Percentiles rank a stretch among this genome's conserved stretches.
These are phyloP conservation scores for Neocallimastix lanati DNA, from an alignment of 192 early-diverging fungal genomes.

Conservation along the genomic window DNA sequence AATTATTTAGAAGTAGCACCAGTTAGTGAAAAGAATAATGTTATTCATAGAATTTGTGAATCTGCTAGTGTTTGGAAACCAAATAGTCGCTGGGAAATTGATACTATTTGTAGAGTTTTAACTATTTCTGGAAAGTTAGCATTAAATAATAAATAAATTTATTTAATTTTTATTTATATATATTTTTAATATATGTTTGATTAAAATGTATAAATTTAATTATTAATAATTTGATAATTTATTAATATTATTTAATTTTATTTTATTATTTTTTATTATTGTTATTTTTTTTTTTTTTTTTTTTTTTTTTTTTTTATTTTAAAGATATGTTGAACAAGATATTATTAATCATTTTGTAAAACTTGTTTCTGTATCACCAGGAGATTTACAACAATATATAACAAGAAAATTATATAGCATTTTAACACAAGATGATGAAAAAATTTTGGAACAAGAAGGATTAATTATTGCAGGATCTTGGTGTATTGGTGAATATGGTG, in stretches of 20 bases:
- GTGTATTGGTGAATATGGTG: conserved; percentile 94
- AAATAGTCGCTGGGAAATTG: conserved; percentile 91
- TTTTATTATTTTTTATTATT: too few relatives aligned
- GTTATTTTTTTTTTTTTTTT: background rate
- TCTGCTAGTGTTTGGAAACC: conserved; percentile 87
- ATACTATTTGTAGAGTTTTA: conserved; percentile 80
- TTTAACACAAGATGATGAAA: conserved; percentile 49
- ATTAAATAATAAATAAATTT: conserved; percentile 25
- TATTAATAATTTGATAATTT: too few relatives aligned
- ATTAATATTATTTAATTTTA: too few relatives aligned
- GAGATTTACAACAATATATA: conserved; percentile 73
- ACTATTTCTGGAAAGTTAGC: conserved; percentile 33
- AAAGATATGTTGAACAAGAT: conserved; percentile 52
- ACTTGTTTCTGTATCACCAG: conserved; percentile 50
- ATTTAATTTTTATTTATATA: too few relatives aligned
- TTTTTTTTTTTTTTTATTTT: conserved; percentile 12
- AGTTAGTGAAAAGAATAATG: conserved; percentile 69
- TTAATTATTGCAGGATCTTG: conserved; percentile 77
- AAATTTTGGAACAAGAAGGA: conserved; percentile 55
- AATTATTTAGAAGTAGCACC: conserved; percentile 85
- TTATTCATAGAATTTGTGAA: conserved; percentile 76
- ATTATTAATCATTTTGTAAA: conserved; percentile 76
- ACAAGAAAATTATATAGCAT: conserved; percentile 74
- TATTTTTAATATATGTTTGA: too few relatives aligned
- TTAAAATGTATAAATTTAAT: too few relatives aligned